Conservation (phyloP, 2,329 filamentous ascomycete species). For the Akanthomyces uredinophilus region DNA sequence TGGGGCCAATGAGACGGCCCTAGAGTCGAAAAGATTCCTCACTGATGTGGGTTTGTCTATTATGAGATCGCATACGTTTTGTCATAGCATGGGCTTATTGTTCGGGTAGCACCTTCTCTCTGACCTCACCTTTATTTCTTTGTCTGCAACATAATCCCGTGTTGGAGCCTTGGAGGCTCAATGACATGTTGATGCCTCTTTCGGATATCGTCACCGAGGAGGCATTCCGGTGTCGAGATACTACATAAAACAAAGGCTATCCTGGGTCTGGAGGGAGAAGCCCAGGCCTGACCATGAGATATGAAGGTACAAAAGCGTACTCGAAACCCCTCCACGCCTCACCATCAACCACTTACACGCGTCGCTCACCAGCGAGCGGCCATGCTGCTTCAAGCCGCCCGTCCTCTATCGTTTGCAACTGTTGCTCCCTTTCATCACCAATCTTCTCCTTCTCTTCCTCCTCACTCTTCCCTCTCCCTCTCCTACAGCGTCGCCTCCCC, state of each 20-base stretch:
- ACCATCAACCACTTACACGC: not conserved
- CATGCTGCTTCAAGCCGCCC: slow-evolving; percentile 21
- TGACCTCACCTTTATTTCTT: not conserved
- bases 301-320: slow-evolving; percentile 6
- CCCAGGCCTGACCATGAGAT: not conserved
- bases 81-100: not conserved
- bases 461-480: too few species aligned
- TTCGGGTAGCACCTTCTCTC: not conserved
- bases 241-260: not conserved
- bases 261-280: not conserved
- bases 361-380: not conserved
- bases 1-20: not conserved
- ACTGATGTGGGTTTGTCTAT: not conserved
- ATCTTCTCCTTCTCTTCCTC: not conserved
- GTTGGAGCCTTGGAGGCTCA: not conserved
- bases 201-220: not conserved
- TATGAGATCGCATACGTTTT: not conserved
- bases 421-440: slow-evolving; percentile 15
- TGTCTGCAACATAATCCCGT: not conserved
- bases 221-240: not conserved
- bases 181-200: not conserved
- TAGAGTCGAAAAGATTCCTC: not conserved
- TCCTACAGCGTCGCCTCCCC: slow-evolving; percentile 14
- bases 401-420: not conserved
- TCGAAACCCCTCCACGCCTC: not conserved